phyloP scores from a whole-genome alignment of 805 yeast genomes.

The Huiozyma naganishii region DNA sequence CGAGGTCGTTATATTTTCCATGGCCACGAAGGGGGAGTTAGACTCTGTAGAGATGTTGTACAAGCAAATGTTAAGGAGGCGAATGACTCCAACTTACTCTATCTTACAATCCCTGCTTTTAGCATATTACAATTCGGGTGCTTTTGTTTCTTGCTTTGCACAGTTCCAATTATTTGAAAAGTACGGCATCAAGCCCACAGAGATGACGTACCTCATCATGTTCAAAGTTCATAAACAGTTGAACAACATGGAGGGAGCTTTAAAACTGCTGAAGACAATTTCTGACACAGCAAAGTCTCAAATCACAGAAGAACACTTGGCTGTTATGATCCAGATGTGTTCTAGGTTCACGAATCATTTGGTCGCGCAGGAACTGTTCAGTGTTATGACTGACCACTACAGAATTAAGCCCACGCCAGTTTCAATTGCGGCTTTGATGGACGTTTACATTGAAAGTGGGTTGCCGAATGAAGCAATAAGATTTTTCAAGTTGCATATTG shows the following conservation, averaged over 20 bases:
- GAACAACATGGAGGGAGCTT: slow-evolving; percentile 22
- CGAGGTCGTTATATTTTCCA: slow-evolving; percentile 47
- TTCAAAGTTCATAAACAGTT: slow-evolving; percentile 19
- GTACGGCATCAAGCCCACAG: slow-evolving; percentile 19
- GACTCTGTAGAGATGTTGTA: slow-evolving; percentile 41
- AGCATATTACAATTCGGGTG: slow-evolving; percentile 18
- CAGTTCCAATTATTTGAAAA: slow-evolving; percentile 24
- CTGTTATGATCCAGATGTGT: slow-evolving; percentile 19
- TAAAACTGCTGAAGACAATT: slow-evolving; percentile 23
- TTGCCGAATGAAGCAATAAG: slow-evolving; percentile 13
- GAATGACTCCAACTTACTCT: slow-evolving; percentile 35
- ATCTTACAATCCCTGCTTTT: slow-evolving; percentile 21
- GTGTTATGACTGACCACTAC: slow-evolving; percentile 22
- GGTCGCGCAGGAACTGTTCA: slow-evolving; percentile 24
- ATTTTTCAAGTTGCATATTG: slow-evolving; percentile 8
- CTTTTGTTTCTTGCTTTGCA: slow-evolving; percentile 17
- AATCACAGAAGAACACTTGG: slow-evolving; percentile 20
- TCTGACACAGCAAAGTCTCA: slow-evolving; percentile 10
- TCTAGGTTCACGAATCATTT: slow-evolving; percentile 16
- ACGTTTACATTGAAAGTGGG: slow-evolving; percentile 18
- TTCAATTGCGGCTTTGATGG: slow-evolving; percentile 20
- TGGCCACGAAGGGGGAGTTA: slow-evolving; percentile 40
- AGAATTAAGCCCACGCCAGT: slow-evolving; percentile 19
- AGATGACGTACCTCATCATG: slow-evolving; percentile 20
- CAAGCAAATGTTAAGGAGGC: slow-evolving; percentile 35